Evolutionary conservation across 108 stramenopile genomes (phyloP), one percentile per base, ranked within the genome.

Genomic region (Nannochloropsis oceanica): DNA sequence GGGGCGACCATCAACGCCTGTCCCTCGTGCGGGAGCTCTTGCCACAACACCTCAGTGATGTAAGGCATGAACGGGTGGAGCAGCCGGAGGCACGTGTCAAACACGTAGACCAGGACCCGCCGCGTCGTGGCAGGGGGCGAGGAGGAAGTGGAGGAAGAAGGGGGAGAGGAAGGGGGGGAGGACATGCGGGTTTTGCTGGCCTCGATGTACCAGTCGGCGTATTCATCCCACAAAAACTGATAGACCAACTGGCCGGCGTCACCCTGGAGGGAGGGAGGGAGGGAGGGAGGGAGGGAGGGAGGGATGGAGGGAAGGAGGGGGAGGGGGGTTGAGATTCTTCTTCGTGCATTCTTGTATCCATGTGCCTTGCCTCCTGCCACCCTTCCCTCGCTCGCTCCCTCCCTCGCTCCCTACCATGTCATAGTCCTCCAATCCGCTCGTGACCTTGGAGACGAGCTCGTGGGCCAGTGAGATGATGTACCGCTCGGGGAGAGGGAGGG

Each of bases 51-150:
- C 90, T 99, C 99, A 13, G 99, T 98, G 43, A 98, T 92, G 91
- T 92, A 98, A 1, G 99, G 99, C 96, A 97, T 97, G 93, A 96
- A 97, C 13, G 99, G 99, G 92, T 99, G 99, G 26, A 98, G 90
- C 13, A 98, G 92, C 42, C 95, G 92, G 85, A 98, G 87, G 87
- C 93, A 93, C 2, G 94, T 94, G 87, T 99, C 97, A 80, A 98
- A 92, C 46, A 96, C 93, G 90, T 97, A 97, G 18, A 96, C 95
- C 46, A 99, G 89, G n/a, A 95, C 95, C 25, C 95, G 94, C 44
- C 95, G 85, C 3, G 96, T 92, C 18, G 92, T 90, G 89, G 92
- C 93, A 25, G 94, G 93, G 27, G 43, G 22, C 3, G 22, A 24
- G 43, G 81, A 81, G n/a, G 24, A 27, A 11, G 44, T 27, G 22